Evolutionary conservation across 306 rosid genomes (phyloP), one percentile per base, ranked within the genome.

Genomic region (Ammopiptanthus mongolicus): DNA sequence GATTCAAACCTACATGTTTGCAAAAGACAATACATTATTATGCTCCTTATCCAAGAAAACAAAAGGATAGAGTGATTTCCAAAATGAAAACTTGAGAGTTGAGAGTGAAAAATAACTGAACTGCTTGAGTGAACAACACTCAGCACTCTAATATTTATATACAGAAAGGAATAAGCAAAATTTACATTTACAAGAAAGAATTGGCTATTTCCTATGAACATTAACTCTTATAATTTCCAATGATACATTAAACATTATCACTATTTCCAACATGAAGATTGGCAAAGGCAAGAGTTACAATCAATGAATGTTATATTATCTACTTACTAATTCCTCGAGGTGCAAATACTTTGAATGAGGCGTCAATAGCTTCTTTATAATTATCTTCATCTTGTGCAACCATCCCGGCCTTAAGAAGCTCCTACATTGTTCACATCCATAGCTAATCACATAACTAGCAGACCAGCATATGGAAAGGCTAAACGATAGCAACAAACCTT

Each of bases 271-370:
- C 58, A 76, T 67, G 74, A 74, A 73, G 28, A 53, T 46, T 68
- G 64, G 51, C 60, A 60, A 14, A 52, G 8, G 48, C 21, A 78
- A 68, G 19, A n/a, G 51, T 44, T 46, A 67, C 50, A 69, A 58
- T 22, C 17, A 46, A 5, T 42, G 52, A 10, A 33, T 37, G 58
- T 39, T 62, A 41, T 65, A 63, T 19, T 56, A 47, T 65, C 25
- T 23, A 82, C 97, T 86, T 87, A 95, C 99, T 86, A 53, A 92
- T 92, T 87, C 99, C 99, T 71, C n/a, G 88, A 28, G 92, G 81
- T 72, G 97, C 88, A 79, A 89, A 95, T 76, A 95, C 93, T 90
- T 95, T 95, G 86, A 92, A 95, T 57, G 99, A 90, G 73, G 93
- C 86, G 36, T 95, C 97, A 73, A 87, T 87, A 65, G 97, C 99